Base-by-base conservation (phyloP, 345 rosid species). In the Pistacia integerrima region DNA sequence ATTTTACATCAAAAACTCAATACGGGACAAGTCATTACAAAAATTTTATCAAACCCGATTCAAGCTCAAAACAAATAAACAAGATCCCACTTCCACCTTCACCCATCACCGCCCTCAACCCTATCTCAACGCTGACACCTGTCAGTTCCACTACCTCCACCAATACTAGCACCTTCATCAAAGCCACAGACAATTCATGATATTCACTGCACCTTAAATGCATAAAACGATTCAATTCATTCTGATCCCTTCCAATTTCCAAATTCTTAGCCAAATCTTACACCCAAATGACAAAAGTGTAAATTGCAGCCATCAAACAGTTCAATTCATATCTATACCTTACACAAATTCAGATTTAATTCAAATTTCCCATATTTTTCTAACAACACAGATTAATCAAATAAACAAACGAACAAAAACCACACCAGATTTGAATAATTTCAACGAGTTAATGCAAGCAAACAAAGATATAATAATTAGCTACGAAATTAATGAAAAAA, bases 141-240 rank as follows among this genome's bases (percentile, higher is more conserved):
- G 12, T 5, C 4, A 54, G 25, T 14, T 13, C 18, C 20, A 46
- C 48, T 30, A 11, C 17, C 46, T 38, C 41, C 41, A 38, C 41
- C 41, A 38, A 38, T 4, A 38, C 41, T 38, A 6, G 0, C 55
- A 49, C 22, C 51, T 12, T 13, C 14, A 8, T 25, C 36, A 28
- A 49, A 57, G 55, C 65, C 33, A 41, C 65, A 8, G 41, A 6
- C 41, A 38, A 38, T 38, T 38, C 41, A 2, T 38, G 41, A 38
- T 38, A 71, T 62, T n/a, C 65, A 58, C 36, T 71, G 67, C 76
- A 44, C 61, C 54, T 62, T 20, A 8, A n/a, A 25, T 9, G 41
- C 25, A 48, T 30, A 73, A 60, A 25, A 8, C 33, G n/a, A 30
- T 55, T 17, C 46, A 20, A 49, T 14, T 2, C 72, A 28, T 61